Conservation (phyloP, 352 stramenopile species). For the Phytophthora idaei region DNA sequence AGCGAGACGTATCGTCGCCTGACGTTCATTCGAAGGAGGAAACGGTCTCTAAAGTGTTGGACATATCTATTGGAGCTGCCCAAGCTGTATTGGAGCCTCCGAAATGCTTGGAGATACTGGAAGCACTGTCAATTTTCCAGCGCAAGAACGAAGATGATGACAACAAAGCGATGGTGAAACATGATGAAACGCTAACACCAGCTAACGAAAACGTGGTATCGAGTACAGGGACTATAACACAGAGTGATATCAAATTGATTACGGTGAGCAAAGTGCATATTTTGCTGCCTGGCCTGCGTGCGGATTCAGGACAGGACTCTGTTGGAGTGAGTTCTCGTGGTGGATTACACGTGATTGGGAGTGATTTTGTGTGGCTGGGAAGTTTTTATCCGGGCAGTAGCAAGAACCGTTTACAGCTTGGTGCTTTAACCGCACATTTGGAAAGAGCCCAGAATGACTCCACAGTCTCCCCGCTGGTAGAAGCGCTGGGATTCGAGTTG, state of each 20-base stretch:
- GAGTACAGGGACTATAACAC: conserved; percentile 13
- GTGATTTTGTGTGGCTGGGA: conserved; percentile 31
- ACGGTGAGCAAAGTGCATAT: conserved; percentile 42
- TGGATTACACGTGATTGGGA: conserved; percentile 22
- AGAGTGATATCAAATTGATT: conserved; percentile 37
- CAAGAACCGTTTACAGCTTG: conserved; percentile 27
- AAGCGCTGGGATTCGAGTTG: conserved; percentile 35
- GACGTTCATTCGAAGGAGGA: conserved; percentile 10
- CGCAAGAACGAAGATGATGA: conserved; percentile 9
- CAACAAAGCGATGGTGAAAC: neutral
- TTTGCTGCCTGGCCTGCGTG: conserved; percentile 12
- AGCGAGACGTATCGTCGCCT: conserved; percentile 5
- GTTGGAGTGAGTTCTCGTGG: conserved; percentile 1
- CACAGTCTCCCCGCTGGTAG: conserved; percentile 11
- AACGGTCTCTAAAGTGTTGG: conserved; percentile 35
- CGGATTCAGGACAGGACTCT: neutral
- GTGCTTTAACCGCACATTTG: conserved; percentile 17
- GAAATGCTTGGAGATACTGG: conserved; percentile 34
- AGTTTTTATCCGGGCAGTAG: conserved; percentile 13
- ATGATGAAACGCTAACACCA: conserved; percentile 1
- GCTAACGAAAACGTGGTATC: neutral
- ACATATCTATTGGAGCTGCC: conserved; percentile 41
- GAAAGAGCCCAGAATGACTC: conserved; percentile 2
- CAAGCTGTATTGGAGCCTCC: conserved; percentile 32
- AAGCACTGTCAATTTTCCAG: conserved; percentile 30